Percentiles rank a stretch among this genome's conserved stretches.
Evolutionary conservation across 139 green algal genomes (phyloP).

Genomic region (Chlorella sp.): DNA sequence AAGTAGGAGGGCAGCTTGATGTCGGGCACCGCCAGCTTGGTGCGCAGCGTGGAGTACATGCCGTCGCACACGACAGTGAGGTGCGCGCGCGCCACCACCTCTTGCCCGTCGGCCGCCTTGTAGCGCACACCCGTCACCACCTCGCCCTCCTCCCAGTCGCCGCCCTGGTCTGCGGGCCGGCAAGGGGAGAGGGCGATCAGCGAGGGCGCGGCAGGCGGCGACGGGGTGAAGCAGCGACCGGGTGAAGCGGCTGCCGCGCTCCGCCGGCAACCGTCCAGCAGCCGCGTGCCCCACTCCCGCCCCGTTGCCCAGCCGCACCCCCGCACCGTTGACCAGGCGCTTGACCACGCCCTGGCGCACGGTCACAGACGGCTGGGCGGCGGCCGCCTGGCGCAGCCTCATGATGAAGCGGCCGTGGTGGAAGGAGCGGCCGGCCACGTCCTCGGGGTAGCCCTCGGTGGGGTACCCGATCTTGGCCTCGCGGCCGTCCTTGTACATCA

Average conservation of each 20-base stretch:
- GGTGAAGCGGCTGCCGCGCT: too few relatives aligned
- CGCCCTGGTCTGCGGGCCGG: slow-evolving; percentile 56
- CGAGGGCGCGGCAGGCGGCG: not conserved
- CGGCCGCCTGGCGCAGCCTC: slow-evolving; percentile 74
- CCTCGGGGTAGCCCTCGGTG: slow-evolving; percentile 62
- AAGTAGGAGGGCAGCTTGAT: slow-evolving; percentile 91
- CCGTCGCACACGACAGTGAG: slow-evolving; percentile 95
- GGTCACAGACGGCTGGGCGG: slow-evolving; percentile 53
- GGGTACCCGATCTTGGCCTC: slow-evolving; percentile 86
- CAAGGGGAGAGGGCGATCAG: not conserved
- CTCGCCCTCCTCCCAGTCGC: slow-evolving; percentile 76
- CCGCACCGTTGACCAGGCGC: slow-evolving; percentile 71
- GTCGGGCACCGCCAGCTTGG: slow-evolving; percentile 66
- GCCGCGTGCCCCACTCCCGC: not conserved
- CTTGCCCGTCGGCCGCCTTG: slow-evolving; percentile 51
- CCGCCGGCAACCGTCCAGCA: too few relatives aligned
- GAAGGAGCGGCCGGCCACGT: slow-evolving; percentile 92
- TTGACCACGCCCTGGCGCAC: slow-evolving; percentile 75
- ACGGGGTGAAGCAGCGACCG: not conserved
- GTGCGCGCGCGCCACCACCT: slow-evolving; percentile 63
- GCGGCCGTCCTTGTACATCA: slow-evolving; percentile 89
- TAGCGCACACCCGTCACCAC: slow-evolving; percentile 91
- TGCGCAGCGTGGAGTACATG: slow-evolving; percentile 94
- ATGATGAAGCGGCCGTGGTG: slow-evolving; percentile 97
- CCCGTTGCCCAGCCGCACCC: not conserved